A percentile compares a stretch with the other conserved stretches of the same genome.
These are phyloP conservation scores for Corylus heterophylla DNA, from an alignment of 306 rosid species.

Conservation along the genomic window DNA sequence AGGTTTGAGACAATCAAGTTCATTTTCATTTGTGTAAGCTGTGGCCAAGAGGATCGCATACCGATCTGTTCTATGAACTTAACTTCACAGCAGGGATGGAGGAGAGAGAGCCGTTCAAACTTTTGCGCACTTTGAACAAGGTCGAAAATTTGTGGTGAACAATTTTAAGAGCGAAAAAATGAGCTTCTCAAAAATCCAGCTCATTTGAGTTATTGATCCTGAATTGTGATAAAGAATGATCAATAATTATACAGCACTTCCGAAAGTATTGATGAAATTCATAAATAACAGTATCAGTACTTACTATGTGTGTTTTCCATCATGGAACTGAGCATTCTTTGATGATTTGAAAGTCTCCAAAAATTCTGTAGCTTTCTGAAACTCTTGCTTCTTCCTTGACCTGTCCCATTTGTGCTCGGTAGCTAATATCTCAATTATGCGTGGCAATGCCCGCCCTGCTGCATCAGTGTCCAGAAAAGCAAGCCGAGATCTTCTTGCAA, in stretches of 20 bases:
- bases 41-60: neutral
- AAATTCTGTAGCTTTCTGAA: conserved; percentile 60
- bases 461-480: conserved; percentile 98
- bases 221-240: conserved; percentile 8
- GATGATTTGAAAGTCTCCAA: conserved; percentile 87
- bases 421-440: conserved; percentile 81
- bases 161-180: neutral
- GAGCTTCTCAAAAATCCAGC: conserved; percentile 18
- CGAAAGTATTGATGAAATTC: neutral
- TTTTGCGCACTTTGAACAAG: neutral
- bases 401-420: conserved; percentile 83
- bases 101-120: neutral
- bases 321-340: conserved; percentile 82
- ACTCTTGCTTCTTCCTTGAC: conserved; percentile 71
- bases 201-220: conserved; percentile 25
- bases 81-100: neutral
- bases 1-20: neutral
- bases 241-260: neutral
- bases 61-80: neutral
- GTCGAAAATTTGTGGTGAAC: neutral
- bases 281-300: conserved; percentile 5
- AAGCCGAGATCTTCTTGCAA: conserved; percentile 92
- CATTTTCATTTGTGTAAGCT: neutral
- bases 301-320: conserved; percentile 78
- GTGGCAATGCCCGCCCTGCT: conserved; percentile 82